phyloP scores from a whole-genome alignment of 371 early-diverging fungal genomes.

The Lichtheimia hyalospora region DNA sequence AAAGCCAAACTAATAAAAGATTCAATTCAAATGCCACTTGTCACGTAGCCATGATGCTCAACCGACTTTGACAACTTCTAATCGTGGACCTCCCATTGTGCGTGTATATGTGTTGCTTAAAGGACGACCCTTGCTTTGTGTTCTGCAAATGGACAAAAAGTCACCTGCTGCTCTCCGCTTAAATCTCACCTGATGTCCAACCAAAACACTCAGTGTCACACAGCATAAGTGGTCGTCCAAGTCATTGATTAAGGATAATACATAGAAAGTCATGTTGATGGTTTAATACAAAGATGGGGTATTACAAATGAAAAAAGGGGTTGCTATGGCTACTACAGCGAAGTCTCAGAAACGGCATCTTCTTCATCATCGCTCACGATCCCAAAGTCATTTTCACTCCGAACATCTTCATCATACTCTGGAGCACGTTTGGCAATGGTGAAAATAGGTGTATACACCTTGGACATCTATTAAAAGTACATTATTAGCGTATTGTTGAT shows the following conservation, averaged over 20 bases:
- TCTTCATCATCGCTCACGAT: slow-evolving; percentile 47
- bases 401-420: slow-evolving; percentile 63
- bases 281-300: too few relatives aligned
- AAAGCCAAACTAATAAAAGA: slow-evolving; percentile 44
- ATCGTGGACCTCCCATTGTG: slow-evolving; percentile 50
- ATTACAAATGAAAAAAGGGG: too few relatives aligned
- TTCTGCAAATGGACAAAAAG: too few relatives aligned
- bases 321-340: too few relatives aligned
- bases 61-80: slow-evolving; percentile 51
- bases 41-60: neutral
- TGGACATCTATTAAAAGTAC: slow-evolving; percentile 31
- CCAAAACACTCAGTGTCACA: too few relatives aligned
- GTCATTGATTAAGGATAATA: too few relatives aligned
- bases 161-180: too few relatives aligned
- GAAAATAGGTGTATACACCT: slow-evolving; percentile 61
- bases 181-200: too few relatives aligned
- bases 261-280: too few relatives aligned
- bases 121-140: too few relatives aligned
- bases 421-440: slow-evolving; percentile 66
- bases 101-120: too few relatives aligned
- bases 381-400: slow-evolving; percentile 54
- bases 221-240: too few relatives aligned
- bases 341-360: neutral
- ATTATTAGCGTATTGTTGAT: neutral
- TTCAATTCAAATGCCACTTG: neutral